A percentile compares a stretch with the other conserved stretches of the same genome.
Conservation (phyloP, 306 rosid genomes). For the Purshia tridentata region DNA sequence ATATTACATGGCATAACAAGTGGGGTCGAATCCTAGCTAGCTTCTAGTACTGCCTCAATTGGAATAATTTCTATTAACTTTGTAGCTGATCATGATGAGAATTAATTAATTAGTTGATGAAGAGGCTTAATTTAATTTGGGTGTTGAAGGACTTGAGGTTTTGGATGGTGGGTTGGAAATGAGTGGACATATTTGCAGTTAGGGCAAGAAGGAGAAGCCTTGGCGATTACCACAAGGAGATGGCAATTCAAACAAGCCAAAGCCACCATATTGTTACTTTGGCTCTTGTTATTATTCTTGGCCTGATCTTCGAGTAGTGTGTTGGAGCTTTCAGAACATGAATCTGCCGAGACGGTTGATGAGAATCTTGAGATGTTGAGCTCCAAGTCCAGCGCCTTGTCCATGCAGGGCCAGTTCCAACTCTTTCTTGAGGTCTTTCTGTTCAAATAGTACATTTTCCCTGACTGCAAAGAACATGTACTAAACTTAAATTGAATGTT, state of each 20-base stretch:
- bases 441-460: constrained; percentile 46
- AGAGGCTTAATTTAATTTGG: no score
- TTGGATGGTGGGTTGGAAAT: constrained; percentile 17
- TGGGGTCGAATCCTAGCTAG: no score
- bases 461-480: constrained; percentile 30
- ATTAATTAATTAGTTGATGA: no score
- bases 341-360: neutral
- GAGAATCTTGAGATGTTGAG: constrained; percentile 41
- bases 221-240: constrained; percentile 46
- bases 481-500: no score
- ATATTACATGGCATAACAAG: no score
- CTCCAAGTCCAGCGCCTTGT: constrained; percentile 38
- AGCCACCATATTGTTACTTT: constrained; percentile 38
- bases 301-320: neutral
- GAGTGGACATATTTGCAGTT: constrained; percentile 50
- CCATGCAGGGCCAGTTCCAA: constrained; percentile 38
- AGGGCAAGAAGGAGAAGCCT: constrained; percentile 48
- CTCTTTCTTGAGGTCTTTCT: constrained; percentile 44
- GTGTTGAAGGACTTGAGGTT: no score
- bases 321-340: constrained; percentile 1
- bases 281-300: constrained; percentile 8
- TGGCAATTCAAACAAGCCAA: constrained; percentile 53
- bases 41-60: no score
- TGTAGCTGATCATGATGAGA: no score
- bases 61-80: no score